A percentile compares a stretch with the other conserved stretches of the same genome.
Evolutionary conservation across 768 basidiomycete species (phyloP).

Genomic region (Cystobasidium tubakii): DNA sequence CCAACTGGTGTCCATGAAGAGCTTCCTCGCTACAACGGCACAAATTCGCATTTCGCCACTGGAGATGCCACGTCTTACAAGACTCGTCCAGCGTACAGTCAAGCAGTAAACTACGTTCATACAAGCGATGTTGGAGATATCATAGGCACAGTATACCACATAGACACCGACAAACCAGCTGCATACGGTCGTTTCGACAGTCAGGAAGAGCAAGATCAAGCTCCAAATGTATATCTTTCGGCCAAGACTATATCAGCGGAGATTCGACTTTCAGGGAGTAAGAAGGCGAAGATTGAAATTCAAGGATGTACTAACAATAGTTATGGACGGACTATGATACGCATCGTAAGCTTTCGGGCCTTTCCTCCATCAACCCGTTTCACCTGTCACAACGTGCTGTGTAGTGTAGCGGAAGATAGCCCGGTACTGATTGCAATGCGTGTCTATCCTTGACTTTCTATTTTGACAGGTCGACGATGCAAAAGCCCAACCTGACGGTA

Average conservation of each 20-base stretch:
- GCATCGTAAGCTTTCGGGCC: not conserved
- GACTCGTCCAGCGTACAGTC: not conserved
- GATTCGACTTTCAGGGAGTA: not conserved
- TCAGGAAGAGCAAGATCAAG: slow-evolving; percentile 9
- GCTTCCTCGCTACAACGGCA: not conserved
- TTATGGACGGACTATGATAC: slow-evolving; percentile 10
- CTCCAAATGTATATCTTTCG: slow-evolving; percentile 6
- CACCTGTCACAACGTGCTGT: not conserved
- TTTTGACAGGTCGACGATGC: not conserved
- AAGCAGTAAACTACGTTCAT: slow-evolving; percentile 3
- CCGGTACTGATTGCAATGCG: not conserved
- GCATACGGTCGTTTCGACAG: slow-evolving; percentile 7
- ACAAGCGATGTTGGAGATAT: slow-evolving; percentile 10
- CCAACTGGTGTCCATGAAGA: not conserved
- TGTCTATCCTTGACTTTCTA: too few relatives aligned
- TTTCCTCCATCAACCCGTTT: too few relatives aligned
- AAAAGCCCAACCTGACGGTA: not conserved
- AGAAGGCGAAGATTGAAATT: slow-evolving; percentile 10
- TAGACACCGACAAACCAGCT: not conserved
- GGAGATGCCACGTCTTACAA: not conserved
- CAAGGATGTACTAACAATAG: not conserved
- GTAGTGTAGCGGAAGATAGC: not conserved
- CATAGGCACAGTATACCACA: not conserved
- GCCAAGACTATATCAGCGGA: not conserved
- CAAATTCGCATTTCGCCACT: not conserved